These are phyloP conservation scores for Debaryomyces subglobosus DNA, from an alignment of 1,139 yeast genomes.

Conservation along the genomic window DNA sequence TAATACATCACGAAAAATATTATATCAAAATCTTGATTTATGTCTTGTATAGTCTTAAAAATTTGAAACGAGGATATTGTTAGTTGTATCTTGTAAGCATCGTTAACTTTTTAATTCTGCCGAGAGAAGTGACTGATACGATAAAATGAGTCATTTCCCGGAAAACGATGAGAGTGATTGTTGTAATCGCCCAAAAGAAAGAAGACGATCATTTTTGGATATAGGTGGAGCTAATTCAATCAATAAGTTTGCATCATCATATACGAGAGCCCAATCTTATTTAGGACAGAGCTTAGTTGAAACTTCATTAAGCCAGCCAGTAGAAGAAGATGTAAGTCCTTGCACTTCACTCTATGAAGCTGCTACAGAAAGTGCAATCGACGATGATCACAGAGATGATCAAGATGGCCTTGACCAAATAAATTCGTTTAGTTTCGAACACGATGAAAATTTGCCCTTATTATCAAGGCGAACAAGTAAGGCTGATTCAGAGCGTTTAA, in stretches of 20 bases:
- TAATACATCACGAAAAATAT: not conserved
- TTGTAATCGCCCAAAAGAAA: not conserved
- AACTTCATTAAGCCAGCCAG: conserved; percentile 16
- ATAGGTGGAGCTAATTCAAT: conserved; percentile 66
- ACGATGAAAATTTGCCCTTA: conserved; percentile 21
- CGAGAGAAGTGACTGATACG: not conserved
- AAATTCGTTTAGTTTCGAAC: conserved; percentile 17
- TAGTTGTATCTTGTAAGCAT: not conserved
- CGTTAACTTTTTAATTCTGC: not conserved
- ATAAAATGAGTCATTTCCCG: not conserved
- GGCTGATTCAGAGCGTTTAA: conserved; percentile 13
- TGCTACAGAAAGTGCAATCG: not conserved
- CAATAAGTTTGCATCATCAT: conserved; percentile 78
- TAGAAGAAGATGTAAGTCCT: conserved; percentile 2
- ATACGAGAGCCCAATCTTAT: conserved; percentile 72
- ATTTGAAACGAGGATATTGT: not conserved
- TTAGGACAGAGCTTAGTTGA: conserved; percentile 32
- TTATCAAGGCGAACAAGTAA: conserved; percentile 9
- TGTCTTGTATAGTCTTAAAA: not conserved
- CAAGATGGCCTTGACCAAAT: conserved; percentile 16
- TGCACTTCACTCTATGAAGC: conserved; percentile 3
- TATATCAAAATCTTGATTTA: not conserved
- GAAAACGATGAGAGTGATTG: not conserved
- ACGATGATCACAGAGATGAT: conserved; percentile 6
- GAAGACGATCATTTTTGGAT: conserved; percentile 29